Evolutionary conservation across 2,329 filamentous ascomycete genomes (phyloP).

Genomic region (Pseudogymnoascus sp.): DNA sequence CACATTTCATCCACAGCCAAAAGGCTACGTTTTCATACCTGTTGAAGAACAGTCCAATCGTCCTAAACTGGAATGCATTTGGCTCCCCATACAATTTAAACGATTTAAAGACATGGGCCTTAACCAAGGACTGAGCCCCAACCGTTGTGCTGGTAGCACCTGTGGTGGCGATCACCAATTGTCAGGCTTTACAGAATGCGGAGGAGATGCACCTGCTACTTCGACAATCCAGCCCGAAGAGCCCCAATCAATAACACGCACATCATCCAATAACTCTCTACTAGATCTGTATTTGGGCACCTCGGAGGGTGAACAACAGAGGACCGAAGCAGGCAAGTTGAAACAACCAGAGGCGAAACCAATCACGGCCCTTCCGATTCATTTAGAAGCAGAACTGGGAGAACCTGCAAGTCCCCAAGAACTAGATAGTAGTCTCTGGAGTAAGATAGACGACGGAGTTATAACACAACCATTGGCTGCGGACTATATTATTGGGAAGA

Average conservation of each 20-base stretch:
- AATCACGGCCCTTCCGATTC: not conserved
- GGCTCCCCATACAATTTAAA: constrained; percentile 10
- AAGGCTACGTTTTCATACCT: constrained; percentile 11
- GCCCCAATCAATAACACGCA: not conserved
- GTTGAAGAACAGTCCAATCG: constrained; percentile 3
- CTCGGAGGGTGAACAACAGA: not conserved
- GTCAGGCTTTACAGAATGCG: not conserved
- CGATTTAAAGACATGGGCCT: not conserved
- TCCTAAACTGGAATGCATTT: constrained; percentile 12
- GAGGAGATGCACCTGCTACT: not conserved
- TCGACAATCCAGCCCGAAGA: not conserved
- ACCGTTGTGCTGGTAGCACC: not conserved
- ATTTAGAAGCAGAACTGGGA: not conserved
- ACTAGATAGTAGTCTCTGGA: not conserved
- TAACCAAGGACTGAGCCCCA: not conserved
- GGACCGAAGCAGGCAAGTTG: not conserved
- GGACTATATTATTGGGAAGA: not conserved
- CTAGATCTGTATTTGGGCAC: not conserved
- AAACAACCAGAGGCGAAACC: not conserved
- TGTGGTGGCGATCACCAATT: not conserved
- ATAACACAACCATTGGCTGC: not conserved
- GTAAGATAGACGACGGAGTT: not conserved
- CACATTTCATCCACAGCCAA: constrained; percentile 10
- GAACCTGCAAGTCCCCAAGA: not conserved
- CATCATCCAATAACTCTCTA: not conserved